Percentiles rank a stretch among this genome's conserved stretches.
Conservation (phyloP, 345 rosid species). For the Orychophragmus violaceus region DNA sequence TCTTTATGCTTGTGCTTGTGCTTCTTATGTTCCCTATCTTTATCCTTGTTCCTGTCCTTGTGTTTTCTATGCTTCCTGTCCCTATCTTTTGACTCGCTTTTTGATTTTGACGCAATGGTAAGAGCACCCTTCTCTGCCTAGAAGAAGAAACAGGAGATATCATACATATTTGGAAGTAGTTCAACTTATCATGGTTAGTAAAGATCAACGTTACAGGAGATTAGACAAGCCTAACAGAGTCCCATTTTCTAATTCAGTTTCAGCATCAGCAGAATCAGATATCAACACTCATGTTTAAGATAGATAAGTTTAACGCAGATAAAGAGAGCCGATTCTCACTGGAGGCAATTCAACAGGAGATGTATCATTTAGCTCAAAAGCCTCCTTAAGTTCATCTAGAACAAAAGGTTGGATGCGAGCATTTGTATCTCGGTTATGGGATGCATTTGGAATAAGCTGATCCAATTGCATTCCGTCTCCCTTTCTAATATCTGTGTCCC, state of each 20-base stretch:
- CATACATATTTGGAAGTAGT: neutral
- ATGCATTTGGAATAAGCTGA: slow-evolving; percentile 56
- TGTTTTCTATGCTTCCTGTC: slow-evolving; percentile 86
- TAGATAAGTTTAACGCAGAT: neutral
- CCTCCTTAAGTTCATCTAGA: slow-evolving; percentile 60
- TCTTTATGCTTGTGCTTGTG: slow-evolving; percentile 84
- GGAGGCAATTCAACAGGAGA: slow-evolving; percentile 54
- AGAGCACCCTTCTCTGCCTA: slow-evolving; percentile 78
- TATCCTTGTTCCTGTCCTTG: slow-evolving; percentile 72
- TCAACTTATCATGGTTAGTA: neutral
- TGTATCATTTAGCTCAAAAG: slow-evolving; percentile 61
- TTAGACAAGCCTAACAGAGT: neutral
- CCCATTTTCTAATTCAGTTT: neutral
- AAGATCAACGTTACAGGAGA: neutral
- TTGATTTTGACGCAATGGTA: slow-evolving; percentile 64
- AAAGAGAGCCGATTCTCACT: slow-evolving; percentile 34
- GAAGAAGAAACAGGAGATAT: neutral
- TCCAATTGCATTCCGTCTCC: slow-evolving; percentile 86
- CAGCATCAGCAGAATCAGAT: neutral
- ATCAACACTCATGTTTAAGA: neutral
- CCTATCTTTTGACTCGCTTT: slow-evolving; percentile 60
- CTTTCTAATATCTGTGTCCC: slow-evolving; percentile 70
- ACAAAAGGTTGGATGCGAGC: slow-evolving; percentile 62
- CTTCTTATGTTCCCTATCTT: slow-evolving; percentile 84
- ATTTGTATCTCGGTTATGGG: slow-evolving; percentile 35